Evolutionary conservation across 768 basidiomycete species (phyloP).

Genomic region (Macrolepiota albuminosa): DNA sequence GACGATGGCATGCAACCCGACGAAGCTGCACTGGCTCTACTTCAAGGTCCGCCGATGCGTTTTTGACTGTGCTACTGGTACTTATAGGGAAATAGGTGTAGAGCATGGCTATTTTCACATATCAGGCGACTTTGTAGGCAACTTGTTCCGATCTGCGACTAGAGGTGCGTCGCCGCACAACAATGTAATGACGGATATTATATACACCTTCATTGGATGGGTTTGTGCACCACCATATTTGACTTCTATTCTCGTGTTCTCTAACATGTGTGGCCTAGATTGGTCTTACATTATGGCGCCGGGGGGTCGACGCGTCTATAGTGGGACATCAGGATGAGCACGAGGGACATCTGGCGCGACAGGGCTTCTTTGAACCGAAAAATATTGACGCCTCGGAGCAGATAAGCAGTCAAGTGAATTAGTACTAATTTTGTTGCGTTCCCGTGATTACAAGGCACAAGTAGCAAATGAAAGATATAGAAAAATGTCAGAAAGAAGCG

Average conservation of each 20-base stretch:
- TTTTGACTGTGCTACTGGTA: background rate
- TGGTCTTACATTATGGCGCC: slow-evolving; percentile 48
- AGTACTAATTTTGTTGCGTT: slow-evolving; percentile 3
- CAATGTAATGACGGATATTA: slow-evolving; percentile 51
- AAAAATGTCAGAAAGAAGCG: slow-evolving; percentile 51
- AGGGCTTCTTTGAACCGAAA: slow-evolving; percentile 37
- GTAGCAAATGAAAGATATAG: slow-evolving; percentile 9
- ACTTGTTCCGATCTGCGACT: slow-evolving; percentile 64
- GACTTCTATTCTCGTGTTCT: background rate
- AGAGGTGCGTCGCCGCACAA: slow-evolving; percentile 62
- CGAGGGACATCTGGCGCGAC: slow-evolving; percentile 34
- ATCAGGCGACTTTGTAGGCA: slow-evolving; percentile 64
- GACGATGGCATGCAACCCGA: slow-evolving; percentile 66
- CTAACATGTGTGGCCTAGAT: slow-evolving; percentile 29
- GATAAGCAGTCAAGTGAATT: slow-evolving; percentile 2
- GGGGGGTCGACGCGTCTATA: slow-evolving; percentile 45
- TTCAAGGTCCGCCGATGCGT: slow-evolving; percentile 40
- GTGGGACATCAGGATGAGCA: slow-evolving; percentile 44
- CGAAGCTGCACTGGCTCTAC: slow-evolving; percentile 51
- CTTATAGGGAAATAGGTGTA: slow-evolving; percentile 45
- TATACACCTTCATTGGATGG: slow-evolving; percentile 40
- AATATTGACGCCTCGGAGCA: background rate
- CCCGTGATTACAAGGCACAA: slow-evolving; percentile 9
- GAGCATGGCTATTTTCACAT: slow-evolving; percentile 74
- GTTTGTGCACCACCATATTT: slow-evolving; percentile 27